Evolutionary conservation across 371 early-diverging fungal species (phyloP), one percentile per base, ranked within the genome.

Genomic region (Coemansia sp.): DNA sequence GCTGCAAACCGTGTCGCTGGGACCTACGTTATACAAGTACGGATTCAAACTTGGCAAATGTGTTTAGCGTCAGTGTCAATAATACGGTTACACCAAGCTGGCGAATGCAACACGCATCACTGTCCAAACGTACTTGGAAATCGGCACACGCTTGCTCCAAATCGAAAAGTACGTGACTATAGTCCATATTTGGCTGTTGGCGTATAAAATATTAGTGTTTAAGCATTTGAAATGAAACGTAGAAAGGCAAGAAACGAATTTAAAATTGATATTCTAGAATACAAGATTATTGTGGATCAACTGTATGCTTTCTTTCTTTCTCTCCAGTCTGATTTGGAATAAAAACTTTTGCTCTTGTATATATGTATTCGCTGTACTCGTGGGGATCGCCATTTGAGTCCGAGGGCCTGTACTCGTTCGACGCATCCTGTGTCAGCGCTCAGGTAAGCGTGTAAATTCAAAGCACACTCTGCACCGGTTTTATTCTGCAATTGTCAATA

Each of bases 101-200:
- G 11, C 52, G 52, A 11, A 22, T 52, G 52, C 52, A 52, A 8
- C 18, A 18, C 26, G 52, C 22, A 52, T 22, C 11, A 10, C 24
- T 22, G 11, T 11, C 18, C 56, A 4, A 22, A 29, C 50, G 31
- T 71, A 75, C 75, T 64, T 76, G 76, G 7, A 76, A 72, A 48
- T 76, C 73, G 34, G 68, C 73, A 31, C 74, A 76, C 5, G 76
- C 76, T 58, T 76, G 73, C 45, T 76, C 76, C 7, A 76, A 58
- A 13, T 76, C 76, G n/a, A 2, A 53, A 5, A 73, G 65, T 10
- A 64, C 61, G 8, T 61, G 64, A 8, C 50, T 39, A 59, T 64
- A 76, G 51, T 76, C 64, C 76, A 76, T 76, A 34, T 34, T 34
- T 34, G 34, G 34, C 34, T 34, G 34, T 34, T 34, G 34, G 34